Conservation (phyloP, 2,329 filamentous ascomycete species). For the Penicillium sclerotigenum region DNA sequence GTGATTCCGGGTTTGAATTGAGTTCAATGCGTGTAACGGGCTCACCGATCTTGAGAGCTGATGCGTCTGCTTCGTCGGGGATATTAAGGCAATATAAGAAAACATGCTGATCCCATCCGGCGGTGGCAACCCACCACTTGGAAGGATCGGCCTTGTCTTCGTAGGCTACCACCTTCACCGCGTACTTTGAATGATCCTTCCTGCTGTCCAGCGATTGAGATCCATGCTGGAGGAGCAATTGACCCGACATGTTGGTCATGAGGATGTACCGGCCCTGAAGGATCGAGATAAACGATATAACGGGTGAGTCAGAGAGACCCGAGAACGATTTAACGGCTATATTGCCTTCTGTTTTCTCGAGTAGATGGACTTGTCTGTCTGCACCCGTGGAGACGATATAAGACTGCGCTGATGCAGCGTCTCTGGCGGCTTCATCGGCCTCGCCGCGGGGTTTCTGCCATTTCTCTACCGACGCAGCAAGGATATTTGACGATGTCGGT, state of each 20-base stretch:
- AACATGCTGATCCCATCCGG: constrained; percentile 60
- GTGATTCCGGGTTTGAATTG: constrained; percentile 56
- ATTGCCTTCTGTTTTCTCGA: constrained; percentile 30
- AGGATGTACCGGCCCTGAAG: constrained; percentile 45
- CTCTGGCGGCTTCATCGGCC: constrained; percentile 7
- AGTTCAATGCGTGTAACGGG: constrained; percentile 29
- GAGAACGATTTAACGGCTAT: constrained; percentile 24
- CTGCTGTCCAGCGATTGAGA: constrained; percentile 47
- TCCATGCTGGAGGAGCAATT: constrained; percentile 49
- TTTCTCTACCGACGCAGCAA: constrained; percentile 47
- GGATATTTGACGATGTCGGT: constrained; percentile 53
- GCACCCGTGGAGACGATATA: constrained; percentile 47
- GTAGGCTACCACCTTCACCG: constrained; percentile 50
- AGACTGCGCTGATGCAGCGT: constrained; percentile 12
- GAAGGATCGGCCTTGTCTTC: constrained; percentile 30
- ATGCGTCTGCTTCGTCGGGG: constrained; percentile 3
- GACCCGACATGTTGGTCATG: constrained; percentile 59
- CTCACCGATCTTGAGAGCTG: constrained; percentile 23
- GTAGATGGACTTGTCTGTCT: constrained; percentile 49
- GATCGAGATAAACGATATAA: constrained; percentile 51
- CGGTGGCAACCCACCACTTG: constrained; percentile 51
- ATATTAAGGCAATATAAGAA: constrained; percentile 47
- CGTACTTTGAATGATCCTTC: constrained; percentile 59
- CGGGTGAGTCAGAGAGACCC: constrained; percentile 42
- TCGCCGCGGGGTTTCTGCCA: constrained; percentile 26